phyloP scores from a whole-genome alignment of 2,329 filamentous ascomycete species.

The Kalmusia sp. region DNA sequence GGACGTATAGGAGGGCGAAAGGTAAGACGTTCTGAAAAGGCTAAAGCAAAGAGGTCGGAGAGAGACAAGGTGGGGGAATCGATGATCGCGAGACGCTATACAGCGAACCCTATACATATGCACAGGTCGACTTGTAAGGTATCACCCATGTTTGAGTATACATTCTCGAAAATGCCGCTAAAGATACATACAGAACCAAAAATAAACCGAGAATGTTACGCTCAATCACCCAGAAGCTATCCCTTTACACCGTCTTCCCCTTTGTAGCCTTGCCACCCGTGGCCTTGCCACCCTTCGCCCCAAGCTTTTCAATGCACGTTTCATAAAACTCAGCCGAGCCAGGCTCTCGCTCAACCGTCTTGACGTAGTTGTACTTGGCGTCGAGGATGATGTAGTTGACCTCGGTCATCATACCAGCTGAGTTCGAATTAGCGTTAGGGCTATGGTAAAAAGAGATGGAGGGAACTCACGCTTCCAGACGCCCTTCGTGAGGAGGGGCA shows the following conservation, averaged over 20 bases:
- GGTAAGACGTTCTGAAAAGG: not conserved
- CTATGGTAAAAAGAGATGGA: not conserved
- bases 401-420: not conserved
- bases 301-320: not conserved
- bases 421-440: slow-evolving; percentile 1
- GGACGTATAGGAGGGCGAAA: not conserved
- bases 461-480: not conserved
- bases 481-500: no score
- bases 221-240: slow-evolving; percentile 3
- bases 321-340: not conserved
- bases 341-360: not conserved
- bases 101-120: not conserved
- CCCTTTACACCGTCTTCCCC: not conserved
- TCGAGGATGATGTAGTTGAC: not conserved
- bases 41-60: not conserved
- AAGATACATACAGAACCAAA: slow-evolving; percentile 3
- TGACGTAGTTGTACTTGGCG: not conserved
- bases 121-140: slow-evolving; percentile 1
- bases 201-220: not conserved
- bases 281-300: slow-evolving; percentile 2
- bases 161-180: slow-evolving; percentile 2
- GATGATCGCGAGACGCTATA: not conserved
- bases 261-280: slow-evolving; percentile 1
- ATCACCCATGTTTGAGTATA: slow-evolving; percentile 4
- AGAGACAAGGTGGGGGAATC: slow-evolving; percentile 1